phyloP scores from a whole-genome alignment of 192 early-diverging fungal species.

The Phycomyces nitens region DNA sequence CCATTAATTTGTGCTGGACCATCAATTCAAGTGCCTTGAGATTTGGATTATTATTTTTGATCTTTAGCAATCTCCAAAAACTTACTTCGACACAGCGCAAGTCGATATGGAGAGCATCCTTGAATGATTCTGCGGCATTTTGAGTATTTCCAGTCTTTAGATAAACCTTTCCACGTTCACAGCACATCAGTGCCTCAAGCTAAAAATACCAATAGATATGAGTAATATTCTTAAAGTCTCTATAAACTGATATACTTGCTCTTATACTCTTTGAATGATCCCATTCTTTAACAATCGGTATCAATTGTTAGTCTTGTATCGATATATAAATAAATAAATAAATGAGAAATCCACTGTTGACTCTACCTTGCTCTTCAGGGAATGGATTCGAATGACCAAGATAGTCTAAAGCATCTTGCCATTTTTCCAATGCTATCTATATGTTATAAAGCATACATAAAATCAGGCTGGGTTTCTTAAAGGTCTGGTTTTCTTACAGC shows the following conservation, averaged over 20 bases:
- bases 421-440: conserved; percentile 46
- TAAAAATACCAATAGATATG: conserved; percentile 21
- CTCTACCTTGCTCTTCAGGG: conserved; percentile 38
- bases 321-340: too few relatives aligned
- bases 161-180: conserved; percentile 54
- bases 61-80: neutral
- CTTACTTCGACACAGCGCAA: conserved; percentile 61
- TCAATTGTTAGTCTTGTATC: too few relatives aligned
- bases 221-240: conserved; percentile 9
- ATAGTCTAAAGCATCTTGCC: conserved; percentile 53
- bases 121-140: conserved; percentile 56
- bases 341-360: conserved; percentile 36
- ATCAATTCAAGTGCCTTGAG: conserved; percentile 54
- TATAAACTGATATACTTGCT: neutral
- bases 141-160: conserved; percentile 45
- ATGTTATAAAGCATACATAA: conserved; percentile 6
- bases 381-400: conserved; percentile 50
- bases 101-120: conserved; percentile 59
- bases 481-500: conserved; percentile 37
- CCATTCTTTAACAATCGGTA: too few relatives aligned
- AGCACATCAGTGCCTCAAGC: conserved; percentile 63
- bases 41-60: neutral
- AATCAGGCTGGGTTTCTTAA: conserved; percentile 2
- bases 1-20: conserved; percentile 57
- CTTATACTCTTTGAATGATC: too few relatives aligned